phyloP scores from a whole-genome alignment of 257 asterid genomes.

The Plantago major region DNA sequence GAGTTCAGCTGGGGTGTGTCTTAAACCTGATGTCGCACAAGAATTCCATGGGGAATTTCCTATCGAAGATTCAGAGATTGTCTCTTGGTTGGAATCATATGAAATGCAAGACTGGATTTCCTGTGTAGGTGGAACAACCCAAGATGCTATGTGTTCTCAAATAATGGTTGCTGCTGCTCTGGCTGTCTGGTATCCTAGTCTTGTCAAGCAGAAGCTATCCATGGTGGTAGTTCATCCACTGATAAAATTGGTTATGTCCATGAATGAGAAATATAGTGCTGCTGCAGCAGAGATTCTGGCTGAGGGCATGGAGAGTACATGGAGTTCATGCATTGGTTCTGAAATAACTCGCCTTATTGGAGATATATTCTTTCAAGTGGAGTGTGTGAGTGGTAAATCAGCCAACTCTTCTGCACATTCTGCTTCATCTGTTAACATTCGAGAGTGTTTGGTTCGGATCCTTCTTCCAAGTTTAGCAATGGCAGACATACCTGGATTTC shows the following conservation, averaged over 20 bases:
- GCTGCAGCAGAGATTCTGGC: conserved; percentile 98
- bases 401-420: conserved; percentile 37
- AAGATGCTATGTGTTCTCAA: conserved; percentile 97
- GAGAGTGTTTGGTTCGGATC: conserved; percentile 67
- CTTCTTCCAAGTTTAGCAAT: conserved; percentile 95
- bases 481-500: conserved; percentile 82
- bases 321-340: conserved; percentile 71
- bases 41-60: conserved; percentile 32
- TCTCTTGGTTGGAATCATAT: conserved; percentile 82
- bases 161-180: conserved; percentile 91
- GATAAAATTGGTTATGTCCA: conserved; percentile 82
- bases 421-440: conserved; percentile 44
- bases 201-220: conserved; percentile 64
- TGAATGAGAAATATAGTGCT: conserved; percentile 77
- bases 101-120: conserved; percentile 90
- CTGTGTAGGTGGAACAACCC: conserved; percentile 85
- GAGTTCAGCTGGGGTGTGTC: conserved; percentile 21
- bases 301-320: conserved; percentile 97
- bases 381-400: conserved; percentile 77
- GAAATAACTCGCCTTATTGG: conserved; percentile 76
- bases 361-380: conserved; percentile 92
- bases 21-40: conserved; percentile 26
- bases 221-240: conserved; percentile 63
- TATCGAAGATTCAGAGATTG: conserved; percentile 60
- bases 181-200: conserved; percentile 96